These are phyloP conservation scores for Tricholoma sp. DNA, from an alignment of 768 basidiomycete species.

Conservation along the genomic window DNA sequence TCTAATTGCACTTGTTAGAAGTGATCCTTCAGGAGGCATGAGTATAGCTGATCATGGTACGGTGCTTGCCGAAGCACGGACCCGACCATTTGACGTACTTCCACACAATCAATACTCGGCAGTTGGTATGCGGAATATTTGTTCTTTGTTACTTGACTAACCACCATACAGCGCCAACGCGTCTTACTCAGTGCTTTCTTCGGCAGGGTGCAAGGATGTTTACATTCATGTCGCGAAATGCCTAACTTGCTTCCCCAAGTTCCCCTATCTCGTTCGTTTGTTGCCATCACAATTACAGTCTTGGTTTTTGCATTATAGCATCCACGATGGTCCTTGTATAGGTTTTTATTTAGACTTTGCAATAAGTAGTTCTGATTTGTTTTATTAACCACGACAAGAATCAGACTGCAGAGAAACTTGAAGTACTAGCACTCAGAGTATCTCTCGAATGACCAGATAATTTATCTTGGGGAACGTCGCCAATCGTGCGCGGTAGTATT, in stretches of 20 bases:
- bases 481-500: too few relatives aligned
- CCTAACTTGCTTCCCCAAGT: background rate
- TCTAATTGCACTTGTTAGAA: conserved; percentile 21
- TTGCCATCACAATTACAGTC: background rate
- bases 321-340: background rate
- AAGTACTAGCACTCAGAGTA: too few relatives aligned
- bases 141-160: conserved; percentile 11
- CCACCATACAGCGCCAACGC: conserved; percentile 31
- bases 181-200: conserved; percentile 46
- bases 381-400: too few relatives aligned
- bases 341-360: background rate
- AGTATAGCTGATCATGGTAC: conserved; percentile 54
- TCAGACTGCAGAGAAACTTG: too few relatives aligned
- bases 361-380: too few relatives aligned
- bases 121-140: conserved; percentile 44
- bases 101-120: conserved; percentile 71
- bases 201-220: conserved; percentile 52
- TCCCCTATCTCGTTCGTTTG: conserved; percentile 8
- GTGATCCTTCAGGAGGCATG: conserved; percentile 46
- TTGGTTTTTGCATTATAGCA: background rate
- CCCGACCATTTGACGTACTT: conserved; percentile 75
- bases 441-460: too few relatives aligned
- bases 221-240: conserved; percentile 28
- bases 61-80: conserved; percentile 66
- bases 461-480: too few relatives aligned